These are phyloP conservation scores for Acacia crassicarpa DNA, from an alignment of 306 rosid species.

Conservation along the genomic window DNA sequence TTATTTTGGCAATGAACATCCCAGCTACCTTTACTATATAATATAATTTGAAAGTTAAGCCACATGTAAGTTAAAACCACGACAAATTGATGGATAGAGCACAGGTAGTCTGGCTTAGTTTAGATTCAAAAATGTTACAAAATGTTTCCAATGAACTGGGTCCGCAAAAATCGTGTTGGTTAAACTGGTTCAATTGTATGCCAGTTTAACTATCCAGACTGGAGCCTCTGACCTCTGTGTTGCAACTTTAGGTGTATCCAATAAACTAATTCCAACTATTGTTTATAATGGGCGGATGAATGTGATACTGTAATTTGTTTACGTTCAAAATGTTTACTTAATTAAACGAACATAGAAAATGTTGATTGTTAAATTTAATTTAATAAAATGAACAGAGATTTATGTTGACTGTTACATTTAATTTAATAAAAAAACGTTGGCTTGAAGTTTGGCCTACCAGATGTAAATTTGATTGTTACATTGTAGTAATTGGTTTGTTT, in stretches of 20 bases:
- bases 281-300: conserved; percentile 48
- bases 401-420: conserved; percentile 43
- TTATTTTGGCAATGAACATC: not conserved
- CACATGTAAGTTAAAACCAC: not conserved
- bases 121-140: not conserved
- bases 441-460: conserved; percentile 30
- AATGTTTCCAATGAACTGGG: not conserved
- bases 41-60: not conserved
- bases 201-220: not conserved
- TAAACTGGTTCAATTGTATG: not conserved
- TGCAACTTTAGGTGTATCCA: conserved; percentile 63
- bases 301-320: conserved; percentile 53
- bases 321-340: conserved; percentile 42
- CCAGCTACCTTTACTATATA: not conserved
- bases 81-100: not conserved
- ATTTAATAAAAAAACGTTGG: conserved; percentile 27
- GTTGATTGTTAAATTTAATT: conserved; percentile 42
- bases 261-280: conserved; percentile 37
- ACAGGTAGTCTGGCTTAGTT: not conserved
- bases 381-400: conserved; percentile 55
- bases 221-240: not conserved
- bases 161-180: not conserved
- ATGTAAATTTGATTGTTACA: conserved; percentile 35
- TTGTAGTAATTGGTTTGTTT: conserved; percentile 27
- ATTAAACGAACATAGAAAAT: conserved; percentile 50